Evolutionary conservation across 2,329 filamentous ascomycete species (phyloP), one percentile per base, ranked within the genome.

Genomic region (Rutstroemia sydowiana): DNA sequence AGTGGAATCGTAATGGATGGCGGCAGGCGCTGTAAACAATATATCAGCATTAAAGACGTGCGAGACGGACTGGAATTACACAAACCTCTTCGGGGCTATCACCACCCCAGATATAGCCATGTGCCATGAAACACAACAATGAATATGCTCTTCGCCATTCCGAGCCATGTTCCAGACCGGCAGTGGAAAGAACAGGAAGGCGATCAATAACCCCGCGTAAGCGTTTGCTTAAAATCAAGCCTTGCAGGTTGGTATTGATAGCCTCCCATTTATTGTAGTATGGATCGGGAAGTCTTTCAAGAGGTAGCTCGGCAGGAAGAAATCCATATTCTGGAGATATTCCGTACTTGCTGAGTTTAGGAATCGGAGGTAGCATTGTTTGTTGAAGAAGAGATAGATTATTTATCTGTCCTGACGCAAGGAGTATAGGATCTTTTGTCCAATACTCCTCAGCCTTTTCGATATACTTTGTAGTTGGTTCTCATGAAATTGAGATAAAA

Each of bases 221-320:
- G 55, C 91, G 84, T 68, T 86, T 88, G 70, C 85, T 95, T 52
- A 96, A 77, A 47, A 97, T 83, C 54, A 97, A 75, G 11, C 84
- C 82, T 71, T 96, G 93, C 28, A 98, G 76, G 65, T 95, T 96
- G 60, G 84, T 79, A 31, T 85, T 81, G 45, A 96, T 78, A 42
- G 85, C 81, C 71, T 98, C 93, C 93, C 93, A 98, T 66, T 89
- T 88, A 69, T 87, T 84, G 71, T 97, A 98, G 74, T 96, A 97
- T 2, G 86, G 80, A 65, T 96, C 87, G 9, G 90, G 87, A 13
- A 98, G 81, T 51, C 81, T 74, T 56, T 88, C 83, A 57, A 97
- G 75, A 39, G 93, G 93, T 32, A 87, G 72, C 58, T 88, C 82
- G 56, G 87, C 76, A 2, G 93, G 90, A 49, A 98, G 80, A 72